Evolutionary conservation across 2,329 filamentous ascomycete species (phyloP).

Genomic region (Fusarium tanahbumbuense): DNA sequence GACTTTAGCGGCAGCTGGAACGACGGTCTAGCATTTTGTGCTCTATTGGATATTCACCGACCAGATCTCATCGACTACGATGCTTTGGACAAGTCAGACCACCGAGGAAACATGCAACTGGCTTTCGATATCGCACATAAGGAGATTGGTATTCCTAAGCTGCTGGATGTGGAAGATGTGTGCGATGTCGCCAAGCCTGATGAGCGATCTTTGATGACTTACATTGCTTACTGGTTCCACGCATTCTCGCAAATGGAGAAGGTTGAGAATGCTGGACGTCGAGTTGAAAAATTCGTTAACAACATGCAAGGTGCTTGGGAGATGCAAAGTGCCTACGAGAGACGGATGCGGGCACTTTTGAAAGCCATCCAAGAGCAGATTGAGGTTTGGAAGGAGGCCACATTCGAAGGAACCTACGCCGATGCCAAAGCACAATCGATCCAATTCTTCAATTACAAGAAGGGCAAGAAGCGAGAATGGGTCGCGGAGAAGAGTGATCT

Average conservation of each 20-base stretch:
- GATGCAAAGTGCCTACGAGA: constrained; percentile 97
- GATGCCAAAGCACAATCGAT: constrained; percentile 90
- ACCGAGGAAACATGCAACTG: constrained; percentile 96
- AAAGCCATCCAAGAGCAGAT: constrained; percentile 79
- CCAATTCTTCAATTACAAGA: constrained; percentile 90
- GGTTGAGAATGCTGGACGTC: constrained; percentile 94
- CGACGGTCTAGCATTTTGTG: constrained; percentile 95
- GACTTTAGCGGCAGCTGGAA: constrained; percentile 99
- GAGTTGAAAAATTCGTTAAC: constrained; percentile 98
- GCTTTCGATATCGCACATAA: constrained; percentile 96
- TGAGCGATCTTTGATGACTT: constrained; percentile 97
- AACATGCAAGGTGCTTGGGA: constrained; percentile 99
- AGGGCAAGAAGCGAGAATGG: constrained; percentile 91
- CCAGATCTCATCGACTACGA: constrained; percentile 98
- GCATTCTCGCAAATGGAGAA: constrained; percentile 99
- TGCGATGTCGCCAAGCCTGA: constrained; percentile 96
- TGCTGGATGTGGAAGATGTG: constrained; percentile 97
- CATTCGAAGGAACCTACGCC: constrained; percentile 89
- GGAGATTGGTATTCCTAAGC: constrained; percentile 95
- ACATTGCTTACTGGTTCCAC: constrained; percentile 99
- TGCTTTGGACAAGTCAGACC: constrained; percentile 90
- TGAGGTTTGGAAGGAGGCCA: constrained; percentile 79
- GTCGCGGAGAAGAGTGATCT: constrained; percentile 98
- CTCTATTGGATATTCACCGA: constrained; percentile 93
- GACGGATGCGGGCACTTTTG: constrained; percentile 86